These are phyloP conservation scores for Trichoderma asperellum DNA, from an alignment of 2,329 filamentous ascomycete genomes.

Conservation along the genomic window DNA sequence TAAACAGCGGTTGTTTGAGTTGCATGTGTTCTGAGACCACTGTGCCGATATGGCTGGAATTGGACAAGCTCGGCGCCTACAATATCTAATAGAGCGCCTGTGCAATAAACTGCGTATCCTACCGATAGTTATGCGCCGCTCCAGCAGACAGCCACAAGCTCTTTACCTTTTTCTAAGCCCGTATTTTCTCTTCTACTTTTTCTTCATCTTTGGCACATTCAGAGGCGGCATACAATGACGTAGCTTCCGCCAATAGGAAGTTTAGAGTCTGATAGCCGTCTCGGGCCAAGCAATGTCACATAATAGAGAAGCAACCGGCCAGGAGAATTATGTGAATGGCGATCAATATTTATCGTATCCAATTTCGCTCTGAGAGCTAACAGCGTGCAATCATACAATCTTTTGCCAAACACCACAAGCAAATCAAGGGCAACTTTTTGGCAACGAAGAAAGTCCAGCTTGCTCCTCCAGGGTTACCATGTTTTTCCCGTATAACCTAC, in stretches of 20 bases:
- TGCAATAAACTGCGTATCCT: background rate
- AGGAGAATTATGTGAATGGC: background rate
- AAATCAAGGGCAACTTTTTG: background rate
- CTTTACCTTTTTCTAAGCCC: background rate
- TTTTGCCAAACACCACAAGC: background rate
- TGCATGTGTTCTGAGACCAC: background rate
- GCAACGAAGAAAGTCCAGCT: background rate
- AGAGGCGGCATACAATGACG: slow-evolving; percentile 12
- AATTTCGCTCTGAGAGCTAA: background rate
- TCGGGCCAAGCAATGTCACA: background rate
- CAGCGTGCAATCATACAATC: background rate
- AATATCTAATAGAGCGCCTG: background rate
- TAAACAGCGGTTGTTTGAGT: background rate
- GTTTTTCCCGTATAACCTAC: background rate
- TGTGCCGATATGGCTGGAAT: background rate
- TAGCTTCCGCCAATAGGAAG: slow-evolving; percentile 20
- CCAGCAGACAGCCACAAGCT: background rate
- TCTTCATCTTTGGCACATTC: background rate
- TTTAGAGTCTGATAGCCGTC: background rate
- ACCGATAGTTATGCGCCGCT: background rate
- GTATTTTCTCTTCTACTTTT: background rate
- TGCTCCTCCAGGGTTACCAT: background rate
- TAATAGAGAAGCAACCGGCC: background rate
- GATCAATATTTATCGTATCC: background rate
- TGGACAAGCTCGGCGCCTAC: background rate